A percentile compares a stretch with the other conserved stretches of the same genome.
Conservation (phyloP, 2,329 filamentous ascomycete genomes). For the Thyridium curvatum region DNA sequence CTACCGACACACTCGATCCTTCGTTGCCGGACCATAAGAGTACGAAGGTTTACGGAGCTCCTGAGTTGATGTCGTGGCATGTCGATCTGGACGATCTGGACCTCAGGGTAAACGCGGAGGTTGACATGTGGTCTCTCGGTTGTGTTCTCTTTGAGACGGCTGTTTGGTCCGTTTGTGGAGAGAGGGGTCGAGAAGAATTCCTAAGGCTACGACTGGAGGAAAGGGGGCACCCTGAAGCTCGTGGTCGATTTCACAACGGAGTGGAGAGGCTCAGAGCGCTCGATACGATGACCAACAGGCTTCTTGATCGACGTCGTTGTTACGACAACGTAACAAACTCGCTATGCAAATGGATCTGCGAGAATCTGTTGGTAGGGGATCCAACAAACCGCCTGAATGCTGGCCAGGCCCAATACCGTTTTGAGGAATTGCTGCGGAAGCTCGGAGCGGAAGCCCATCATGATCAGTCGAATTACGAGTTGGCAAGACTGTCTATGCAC, state of each 20-base stretch:
- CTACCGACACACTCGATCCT: not conserved
- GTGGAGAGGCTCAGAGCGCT: not conserved
- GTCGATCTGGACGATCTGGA: not conserved
- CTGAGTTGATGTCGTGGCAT: not conserved
- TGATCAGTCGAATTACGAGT: no score
- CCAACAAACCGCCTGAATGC: not conserved
- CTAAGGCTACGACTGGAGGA: not conserved
- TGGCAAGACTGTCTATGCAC: no score
- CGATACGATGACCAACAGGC: not conserved
- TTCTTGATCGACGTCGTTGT: not conserved
- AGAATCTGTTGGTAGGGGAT: not conserved
- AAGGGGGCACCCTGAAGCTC: not conserved
- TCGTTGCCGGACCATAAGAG: not conserved
- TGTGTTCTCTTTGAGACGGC: not conserved
- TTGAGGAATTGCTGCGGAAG: not conserved
- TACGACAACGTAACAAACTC: not conserved
- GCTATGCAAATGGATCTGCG: not conserved
- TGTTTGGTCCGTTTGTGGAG: conserved; percentile 1
- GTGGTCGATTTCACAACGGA: not conserved
- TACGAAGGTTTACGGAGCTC: not conserved
- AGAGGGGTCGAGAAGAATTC: not conserved
- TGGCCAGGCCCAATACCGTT: not conserved
- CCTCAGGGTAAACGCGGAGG: not conserved
- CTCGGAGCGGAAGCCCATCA: no score
- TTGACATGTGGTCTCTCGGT: conserved; percentile 1